A percentile compares a stretch with the other conserved stretches of the same genome.
Evolutionary conservation across 169 alveolate species (phyloP).

Genomic region (Plasmodium sp.): DNA sequence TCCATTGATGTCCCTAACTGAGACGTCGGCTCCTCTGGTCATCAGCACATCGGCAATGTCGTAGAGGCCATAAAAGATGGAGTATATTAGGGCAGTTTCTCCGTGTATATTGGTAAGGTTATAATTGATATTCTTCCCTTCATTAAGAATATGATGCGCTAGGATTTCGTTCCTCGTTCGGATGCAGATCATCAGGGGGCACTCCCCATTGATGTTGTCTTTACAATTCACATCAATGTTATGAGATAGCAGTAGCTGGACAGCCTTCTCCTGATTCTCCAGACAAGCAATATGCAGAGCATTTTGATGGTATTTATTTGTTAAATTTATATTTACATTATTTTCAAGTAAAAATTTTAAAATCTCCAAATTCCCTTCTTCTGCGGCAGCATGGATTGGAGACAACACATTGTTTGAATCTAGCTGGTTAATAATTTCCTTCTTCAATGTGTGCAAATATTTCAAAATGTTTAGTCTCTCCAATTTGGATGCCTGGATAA

Average conservation of each 20-base stretch:
- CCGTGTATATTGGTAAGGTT: slow-evolving; percentile 75
- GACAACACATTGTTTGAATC: slow-evolving; percentile 79
- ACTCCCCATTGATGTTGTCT: slow-evolving; percentile 86
- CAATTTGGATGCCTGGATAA: slow-evolving; percentile 84
- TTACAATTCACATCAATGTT: slow-evolving; percentile 77
- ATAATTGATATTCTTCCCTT: slow-evolving; percentile 77
- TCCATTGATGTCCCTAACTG: slow-evolving; percentile 70
- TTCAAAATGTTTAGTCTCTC: slow-evolving; percentile 77
- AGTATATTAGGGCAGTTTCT: slow-evolving; percentile 67
- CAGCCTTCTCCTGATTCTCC: slow-evolving; percentile 79
- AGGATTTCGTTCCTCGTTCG: slow-evolving; percentile 86
- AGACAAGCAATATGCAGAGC: slow-evolving; percentile 84
- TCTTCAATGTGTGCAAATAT: slow-evolving; percentile 69
- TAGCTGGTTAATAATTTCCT: slow-evolving; percentile 64
- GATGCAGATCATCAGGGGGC: slow-evolving; percentile 89
- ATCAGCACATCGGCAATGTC: slow-evolving; percentile 66
- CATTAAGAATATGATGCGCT: slow-evolving; percentile 81
- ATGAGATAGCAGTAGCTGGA: slow-evolving; percentile 51
- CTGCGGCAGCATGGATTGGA: slow-evolving; percentile 86
- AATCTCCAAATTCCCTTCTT: slow-evolving; percentile 86
- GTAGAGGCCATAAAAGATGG: slow-evolving; percentile 71
- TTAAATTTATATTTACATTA: slow-evolving; percentile 79
- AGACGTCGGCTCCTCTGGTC: slow-evolving; percentile 74
- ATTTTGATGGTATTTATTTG: slow-evolving; percentile 78
- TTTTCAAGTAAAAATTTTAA: slow-evolving; percentile 74